Percentiles rank a stretch among this genome's conserved stretches.
Conservation (phyloP, 495 filamentous ascomycete genomes). For the Talaromyces wortmannii region DNA sequence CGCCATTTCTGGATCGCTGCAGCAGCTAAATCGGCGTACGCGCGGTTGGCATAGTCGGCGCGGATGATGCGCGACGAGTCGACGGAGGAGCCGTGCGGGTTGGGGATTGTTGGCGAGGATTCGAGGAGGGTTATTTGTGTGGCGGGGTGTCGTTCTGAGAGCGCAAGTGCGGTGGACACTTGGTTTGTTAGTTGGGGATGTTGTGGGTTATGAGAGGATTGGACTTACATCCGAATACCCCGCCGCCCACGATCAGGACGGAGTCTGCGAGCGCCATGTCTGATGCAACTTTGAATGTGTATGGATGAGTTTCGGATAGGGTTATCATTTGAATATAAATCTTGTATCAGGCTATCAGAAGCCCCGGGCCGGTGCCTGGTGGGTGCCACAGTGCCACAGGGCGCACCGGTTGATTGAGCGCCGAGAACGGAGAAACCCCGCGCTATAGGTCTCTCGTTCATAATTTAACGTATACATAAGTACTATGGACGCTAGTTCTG, state of each 20-base stretch:
- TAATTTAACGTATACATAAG: no score
- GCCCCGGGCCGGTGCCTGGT: no score
- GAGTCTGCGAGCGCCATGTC: constrained; percentile 36
- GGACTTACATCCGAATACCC: constrained; percentile 63
- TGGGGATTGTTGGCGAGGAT: constrained; percentile 57
- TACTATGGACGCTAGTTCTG: no score
- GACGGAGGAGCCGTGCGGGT: constrained; percentile 63
- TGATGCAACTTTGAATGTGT: no score
- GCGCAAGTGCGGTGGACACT: constrained; percentile 60
- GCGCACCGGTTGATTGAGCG: no score
- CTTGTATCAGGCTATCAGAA: no score
- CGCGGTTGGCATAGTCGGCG: constrained; percentile 69
- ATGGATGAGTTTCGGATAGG: no score
- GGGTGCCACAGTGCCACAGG: no score
- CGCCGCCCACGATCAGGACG: constrained; percentile 70
- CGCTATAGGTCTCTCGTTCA: no score
- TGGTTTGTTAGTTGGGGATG: constrained; percentile 4
- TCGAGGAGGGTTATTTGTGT: constrained; percentile 64
- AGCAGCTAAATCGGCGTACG: constrained; percentile 63
- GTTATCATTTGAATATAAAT: no score
- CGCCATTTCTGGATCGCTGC: constrained; percentile 69
- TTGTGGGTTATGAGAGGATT: constrained; percentile 10
- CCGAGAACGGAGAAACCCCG: no score
- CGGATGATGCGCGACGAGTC: constrained; percentile 76
- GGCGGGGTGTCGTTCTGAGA: constrained; percentile 48